These are phyloP conservation scores for Trichosporon coremiiforme DNA, from an alignment of 1,284 basidiomycete species.

Conservation along the genomic window DNA sequence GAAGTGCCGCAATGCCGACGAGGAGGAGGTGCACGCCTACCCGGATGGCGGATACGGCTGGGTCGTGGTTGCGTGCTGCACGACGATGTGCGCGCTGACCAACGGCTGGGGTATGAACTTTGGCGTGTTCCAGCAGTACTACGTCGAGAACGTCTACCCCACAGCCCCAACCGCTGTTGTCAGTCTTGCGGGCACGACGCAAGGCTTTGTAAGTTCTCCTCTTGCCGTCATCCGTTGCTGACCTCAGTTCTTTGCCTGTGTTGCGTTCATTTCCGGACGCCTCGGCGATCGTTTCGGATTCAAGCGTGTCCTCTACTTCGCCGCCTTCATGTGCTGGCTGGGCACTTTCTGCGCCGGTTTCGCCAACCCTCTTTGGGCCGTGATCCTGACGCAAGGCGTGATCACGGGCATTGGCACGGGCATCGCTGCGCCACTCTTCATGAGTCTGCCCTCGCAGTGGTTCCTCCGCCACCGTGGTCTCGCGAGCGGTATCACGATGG, in stretches of 20 bases:
- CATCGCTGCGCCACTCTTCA: conserved; percentile 44
- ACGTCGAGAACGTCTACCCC: conserved; percentile 33
- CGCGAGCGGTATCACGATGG: conserved; percentile 44
- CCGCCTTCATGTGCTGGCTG: conserved; percentile 36
- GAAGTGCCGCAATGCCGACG: not conserved
- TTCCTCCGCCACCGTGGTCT: conserved; percentile 45
- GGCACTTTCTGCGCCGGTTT: conserved; percentile 31
- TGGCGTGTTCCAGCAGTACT: conserved; percentile 46
- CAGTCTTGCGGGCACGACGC: conserved; percentile 26
- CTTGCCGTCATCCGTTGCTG: not conserved
- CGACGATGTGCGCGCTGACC: conserved; percentile 36
- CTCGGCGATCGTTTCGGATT: conserved; percentile 36
- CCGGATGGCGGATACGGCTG: conserved; percentile 55
- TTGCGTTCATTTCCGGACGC: conserved; percentile 26
- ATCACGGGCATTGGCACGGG: conserved; percentile 43
- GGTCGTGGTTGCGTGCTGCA: conserved; percentile 45
- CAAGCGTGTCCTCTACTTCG: conserved; percentile 36
- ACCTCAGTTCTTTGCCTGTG: conserved; percentile 16
- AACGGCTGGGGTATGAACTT: conserved; percentile 44
- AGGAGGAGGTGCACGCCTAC: conserved; percentile 34
- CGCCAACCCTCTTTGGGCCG: conserved; percentile 22
- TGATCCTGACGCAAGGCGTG: conserved; percentile 34
- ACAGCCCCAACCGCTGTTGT: conserved; percentile 34
- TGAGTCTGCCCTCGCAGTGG: conserved; percentile 50
- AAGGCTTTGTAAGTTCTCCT: conserved; percentile 21